phyloP scores from a whole-genome alignment of 306 rosid genomes.

The Fagus sylvatica region DNA sequence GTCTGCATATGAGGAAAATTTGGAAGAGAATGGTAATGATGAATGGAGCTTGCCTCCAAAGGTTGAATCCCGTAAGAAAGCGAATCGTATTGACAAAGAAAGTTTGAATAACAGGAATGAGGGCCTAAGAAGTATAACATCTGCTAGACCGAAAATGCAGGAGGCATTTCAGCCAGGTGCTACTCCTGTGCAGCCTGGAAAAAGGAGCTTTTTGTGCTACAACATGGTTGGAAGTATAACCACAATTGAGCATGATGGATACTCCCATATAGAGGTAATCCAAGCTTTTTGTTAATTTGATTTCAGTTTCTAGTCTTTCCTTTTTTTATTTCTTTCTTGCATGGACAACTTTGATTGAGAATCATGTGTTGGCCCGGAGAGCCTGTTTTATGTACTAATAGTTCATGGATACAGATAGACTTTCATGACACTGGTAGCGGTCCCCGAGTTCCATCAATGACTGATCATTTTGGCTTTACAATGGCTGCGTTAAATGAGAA shows the following conservation, averaged over 20 bases:
- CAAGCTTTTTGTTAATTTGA: conserved; percentile 6
- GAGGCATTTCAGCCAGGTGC: conserved; percentile 92
- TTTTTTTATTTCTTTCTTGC: not conserved
- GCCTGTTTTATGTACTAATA: conserved; percentile 17
- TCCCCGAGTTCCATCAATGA: conserved; percentile 96
- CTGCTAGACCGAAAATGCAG: conserved; percentile 60
- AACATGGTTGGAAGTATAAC: conserved; percentile 93
- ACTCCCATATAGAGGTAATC: conserved; percentile 86
- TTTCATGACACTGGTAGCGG: conserved; percentile 91
- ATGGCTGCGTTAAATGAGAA: conserved; percentile 88
- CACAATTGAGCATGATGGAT: conserved; percentile 77
- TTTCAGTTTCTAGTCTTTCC: conserved; percentile 4
- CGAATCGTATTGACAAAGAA: conserved; percentile 43
- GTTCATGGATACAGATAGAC: conserved; percentile 63
- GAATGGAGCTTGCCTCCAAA: conserved; percentile 48
- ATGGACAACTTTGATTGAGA: not conserved
- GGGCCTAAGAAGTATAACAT: conserved; percentile 38
- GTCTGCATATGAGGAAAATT: conserved; percentile 42
- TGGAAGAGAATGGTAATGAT: conserved; percentile 47
- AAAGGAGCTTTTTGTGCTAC: conserved; percentile 86
- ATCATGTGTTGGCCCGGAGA: conserved; percentile 5
- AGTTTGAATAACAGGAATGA: conserved; percentile 41
- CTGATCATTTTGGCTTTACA: conserved; percentile 95
- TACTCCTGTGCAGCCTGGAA: conserved; percentile 78
- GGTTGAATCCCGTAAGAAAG: conserved; percentile 62